phyloP scores from a whole-genome alignment of 257 asterid genomes.

The Ocimum tenuiflorum region DNA sequence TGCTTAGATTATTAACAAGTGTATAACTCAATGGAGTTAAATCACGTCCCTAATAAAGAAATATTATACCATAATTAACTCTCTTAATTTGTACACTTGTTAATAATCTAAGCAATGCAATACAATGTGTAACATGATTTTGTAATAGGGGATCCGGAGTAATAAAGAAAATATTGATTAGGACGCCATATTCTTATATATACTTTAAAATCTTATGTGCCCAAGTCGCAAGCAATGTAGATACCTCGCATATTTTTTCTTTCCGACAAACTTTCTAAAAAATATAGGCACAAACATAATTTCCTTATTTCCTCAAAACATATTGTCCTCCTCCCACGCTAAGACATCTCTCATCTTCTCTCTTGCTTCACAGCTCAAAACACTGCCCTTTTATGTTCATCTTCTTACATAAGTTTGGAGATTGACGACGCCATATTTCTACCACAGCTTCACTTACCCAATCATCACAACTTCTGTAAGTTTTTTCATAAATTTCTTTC shows the following conservation, averaged over 20 bases:
- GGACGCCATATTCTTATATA: too few relatives aligned
- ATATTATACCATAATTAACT: too few relatives aligned
- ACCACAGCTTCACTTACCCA: background rate
- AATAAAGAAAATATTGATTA: too few relatives aligned
- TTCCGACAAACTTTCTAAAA: background rate
- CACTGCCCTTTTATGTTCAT: background rate
- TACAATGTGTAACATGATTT: too few relatives aligned
- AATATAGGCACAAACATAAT: background rate
- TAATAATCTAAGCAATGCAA: too few relatives aligned
- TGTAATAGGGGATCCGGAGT: too few relatives aligned
- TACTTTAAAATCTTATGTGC: background rate
- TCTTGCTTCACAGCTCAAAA: background rate
- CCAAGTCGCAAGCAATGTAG: background rate
- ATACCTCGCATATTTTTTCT: background rate
- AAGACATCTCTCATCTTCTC: background rate
- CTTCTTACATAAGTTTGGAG: background rate
- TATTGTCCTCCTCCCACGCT: background rate
- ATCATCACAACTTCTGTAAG: background rate
- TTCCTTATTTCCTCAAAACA: background rate
- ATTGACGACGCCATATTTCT: background rate
- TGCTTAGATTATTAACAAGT: too few relatives aligned
- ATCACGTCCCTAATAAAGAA: too few relatives aligned
- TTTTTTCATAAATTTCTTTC: background rate
- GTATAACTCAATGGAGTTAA: too few relatives aligned
- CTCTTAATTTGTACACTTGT: too few relatives aligned